Conservation (phyloP, 148 eudicot species). For the Amaranthus hypochondriacus region DNA sequence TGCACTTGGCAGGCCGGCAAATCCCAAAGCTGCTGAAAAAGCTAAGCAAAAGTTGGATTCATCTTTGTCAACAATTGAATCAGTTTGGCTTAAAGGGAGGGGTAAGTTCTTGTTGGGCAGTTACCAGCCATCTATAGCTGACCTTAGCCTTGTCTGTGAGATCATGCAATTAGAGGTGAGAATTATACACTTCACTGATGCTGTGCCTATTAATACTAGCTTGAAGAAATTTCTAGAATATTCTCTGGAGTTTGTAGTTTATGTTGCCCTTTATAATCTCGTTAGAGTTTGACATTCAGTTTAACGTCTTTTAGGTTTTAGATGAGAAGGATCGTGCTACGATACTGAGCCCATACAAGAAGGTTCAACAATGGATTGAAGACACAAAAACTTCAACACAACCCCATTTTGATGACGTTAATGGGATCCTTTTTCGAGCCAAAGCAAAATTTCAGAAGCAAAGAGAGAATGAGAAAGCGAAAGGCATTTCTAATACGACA, state of each 20-base stretch:
- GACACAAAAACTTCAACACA: conserved; percentile 56
- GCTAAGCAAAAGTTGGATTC: conserved; percentile 47
- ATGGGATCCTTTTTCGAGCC: conserved; percentile 40
- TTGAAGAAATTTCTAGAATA: background rate
- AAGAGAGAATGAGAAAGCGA: conserved; percentile 5
- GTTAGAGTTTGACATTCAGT: background rate
- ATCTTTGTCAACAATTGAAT: conserved; percentile 60
- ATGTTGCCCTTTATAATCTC: background rate
- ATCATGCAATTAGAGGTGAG: conserved; percentile 90
- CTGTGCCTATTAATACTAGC: too few species aligned
- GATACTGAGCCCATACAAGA: conserved; percentile 66
- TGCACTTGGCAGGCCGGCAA: conserved; percentile 37
- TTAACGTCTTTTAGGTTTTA: conserved; percentile 38
- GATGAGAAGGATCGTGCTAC: conserved; percentile 50
- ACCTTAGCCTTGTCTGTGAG: conserved; percentile 79
- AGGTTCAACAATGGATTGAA: conserved; percentile 73
- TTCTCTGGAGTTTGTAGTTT: background rate
- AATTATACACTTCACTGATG: background rate
- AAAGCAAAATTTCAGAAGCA: conserved; percentile 43
- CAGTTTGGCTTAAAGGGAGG: conserved; percentile 60
- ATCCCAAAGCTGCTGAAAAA: conserved; percentile 53
- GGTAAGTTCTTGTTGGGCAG: conserved; percentile 71
- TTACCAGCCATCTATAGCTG: conserved; percentile 73
- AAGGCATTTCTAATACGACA: background rate
- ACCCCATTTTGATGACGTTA: conserved; percentile 81